A percentile compares a stretch with the other conserved stretches of the same genome.
These are phyloP conservation scores for Trypethelium eluteriae DNA, from an alignment of 495 filamentous ascomycete species.

Conservation along the genomic window DNA sequence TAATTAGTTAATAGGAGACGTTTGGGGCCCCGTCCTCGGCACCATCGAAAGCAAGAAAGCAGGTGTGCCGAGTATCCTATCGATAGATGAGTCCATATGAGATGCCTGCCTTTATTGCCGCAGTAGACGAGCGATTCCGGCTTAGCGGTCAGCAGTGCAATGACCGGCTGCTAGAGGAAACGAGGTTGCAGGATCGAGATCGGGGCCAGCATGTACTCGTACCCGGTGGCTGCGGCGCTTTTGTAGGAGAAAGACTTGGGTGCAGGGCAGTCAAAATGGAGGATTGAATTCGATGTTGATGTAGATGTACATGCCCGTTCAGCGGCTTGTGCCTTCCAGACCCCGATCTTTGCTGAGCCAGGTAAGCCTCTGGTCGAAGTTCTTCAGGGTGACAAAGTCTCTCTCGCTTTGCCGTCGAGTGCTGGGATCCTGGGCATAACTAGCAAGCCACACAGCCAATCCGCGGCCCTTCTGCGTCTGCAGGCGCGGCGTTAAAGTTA, in stretches of 20 bases:
- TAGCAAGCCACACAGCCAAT: conserved; percentile 4
- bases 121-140: conserved; percentile 9
- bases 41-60: not conserved
- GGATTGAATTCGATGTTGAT: not conserved
- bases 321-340: not conserved
- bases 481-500: conserved; percentile 11
- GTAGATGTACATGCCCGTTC: not conserved
- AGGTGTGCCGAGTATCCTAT: conserved; percentile 12
- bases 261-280: not conserved
- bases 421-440: not conserved
- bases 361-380: not conserved
- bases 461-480: not conserved
- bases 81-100: conserved; percentile 3
- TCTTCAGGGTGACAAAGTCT: not conserved
- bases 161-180: not conserved
- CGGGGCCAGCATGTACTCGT: not conserved
- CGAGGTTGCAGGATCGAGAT: conserved; percentile 10
- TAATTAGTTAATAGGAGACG: not conserved
- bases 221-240: not conserved
- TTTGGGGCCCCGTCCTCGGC: not conserved
- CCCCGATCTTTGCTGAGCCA: not conserved
- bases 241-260: not conserved
- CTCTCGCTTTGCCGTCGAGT: not conserved
- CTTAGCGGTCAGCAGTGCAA: conserved; percentile 5
- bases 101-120: not conserved